Percentiles rank a stretch among this genome's conserved stretches.
Evolutionary conservation across 768 basidiomycete species (phyloP).

Genomic region (Leccinum pellstonianum): DNA sequence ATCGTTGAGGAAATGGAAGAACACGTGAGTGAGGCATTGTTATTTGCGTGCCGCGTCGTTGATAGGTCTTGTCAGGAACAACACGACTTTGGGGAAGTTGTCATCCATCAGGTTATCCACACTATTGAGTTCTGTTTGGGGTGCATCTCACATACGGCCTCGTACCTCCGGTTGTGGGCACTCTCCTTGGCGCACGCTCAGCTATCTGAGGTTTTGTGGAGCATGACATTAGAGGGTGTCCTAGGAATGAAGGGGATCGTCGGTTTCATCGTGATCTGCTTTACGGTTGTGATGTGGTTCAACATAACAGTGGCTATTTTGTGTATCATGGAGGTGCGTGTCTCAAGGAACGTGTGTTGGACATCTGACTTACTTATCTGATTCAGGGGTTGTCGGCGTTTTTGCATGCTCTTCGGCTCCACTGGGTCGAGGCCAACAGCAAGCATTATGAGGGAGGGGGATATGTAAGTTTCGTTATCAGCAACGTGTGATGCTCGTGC

Average conservation of each 20-base stretch:
- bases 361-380: conserved; percentile 14
- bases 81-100: conserved; percentile 91
- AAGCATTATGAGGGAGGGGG: conserved; percentile 92
- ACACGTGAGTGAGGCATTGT: conserved; percentile 52
- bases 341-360: conserved; percentile 18
- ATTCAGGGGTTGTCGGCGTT: conserved; percentile 89
- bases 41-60: conserved; percentile 5
- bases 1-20: conserved; percentile 73
- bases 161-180: conserved; percentile 93
- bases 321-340: conserved; percentile 91
- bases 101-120: conserved; percentile 97
- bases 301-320: conserved; percentile 69
- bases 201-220: conserved; percentile 90
- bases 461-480: conserved; percentile 58
- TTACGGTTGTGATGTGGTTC: conserved; percentile 76
- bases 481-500: conserved; percentile 27
- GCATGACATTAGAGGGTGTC: conserved; percentile 72
- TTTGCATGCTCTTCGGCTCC: conserved; percentile 91
- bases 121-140: conserved; percentile 99
- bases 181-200: conserved; percentile 97
- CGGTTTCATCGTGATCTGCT: conserved; percentile 51
- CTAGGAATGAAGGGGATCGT: conserved; percentile 64
- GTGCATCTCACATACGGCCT: conserved; percentile 97
- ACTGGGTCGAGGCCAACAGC: conserved; percentile 98
- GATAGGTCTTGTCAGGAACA: conserved; percentile 51